Base-by-base conservation (phyloP, 75 land plant genomes). In the Pinus tabuliformis region DNA sequence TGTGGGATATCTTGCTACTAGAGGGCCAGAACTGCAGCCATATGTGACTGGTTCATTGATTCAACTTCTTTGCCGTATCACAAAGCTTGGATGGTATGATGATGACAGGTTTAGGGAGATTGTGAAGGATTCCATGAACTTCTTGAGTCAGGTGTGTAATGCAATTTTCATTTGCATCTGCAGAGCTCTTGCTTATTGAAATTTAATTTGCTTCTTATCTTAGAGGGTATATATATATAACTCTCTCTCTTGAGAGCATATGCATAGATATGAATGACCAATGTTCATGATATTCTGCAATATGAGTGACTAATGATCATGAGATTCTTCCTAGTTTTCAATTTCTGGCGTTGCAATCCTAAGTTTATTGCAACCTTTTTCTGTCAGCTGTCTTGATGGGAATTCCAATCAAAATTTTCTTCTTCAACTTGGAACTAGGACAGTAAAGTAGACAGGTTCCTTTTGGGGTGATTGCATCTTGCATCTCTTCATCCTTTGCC, bases 1-100 rank as follows among this genome's bases (percentile, higher is more conserved):
- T 56, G 77, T 95, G 8, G 88, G 78, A 77, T 95, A 91, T 79
- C 76, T 95, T 70, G 97, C 94, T 16, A 83, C 79, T 3, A 93
- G 93, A 82, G 98, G 98, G 62, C 90, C 90, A 36, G 89, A 91
- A 73, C 64, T 95, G 80, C 94, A 91, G 81, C 76, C 87, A 62
- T 95, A 93, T 82, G 98, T 95, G 16, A 88, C 84, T 74, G 86
- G 83, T 62, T 91, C 92, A 33, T 78, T 95, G 73, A 89, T 95
- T 76, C 98, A 93, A 73, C 88, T 95, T 18, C 78, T 95, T 56
- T 91, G 94, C 64, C 92, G 98, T 45, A 77, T 95, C 28, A 95
- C 98, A 73, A 95, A 93, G 78, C 86, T 95, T 78, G 97, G 94
- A 8, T 95, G 98, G 98, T 84, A 91, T 79, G 94, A 95, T 81